A percentile compares a stretch with the other conserved stretches of the same genome.
Evolutionary conservation across 2,329 filamentous ascomycete species (phyloP).

Genomic region (Colletotrichum sp.): DNA sequence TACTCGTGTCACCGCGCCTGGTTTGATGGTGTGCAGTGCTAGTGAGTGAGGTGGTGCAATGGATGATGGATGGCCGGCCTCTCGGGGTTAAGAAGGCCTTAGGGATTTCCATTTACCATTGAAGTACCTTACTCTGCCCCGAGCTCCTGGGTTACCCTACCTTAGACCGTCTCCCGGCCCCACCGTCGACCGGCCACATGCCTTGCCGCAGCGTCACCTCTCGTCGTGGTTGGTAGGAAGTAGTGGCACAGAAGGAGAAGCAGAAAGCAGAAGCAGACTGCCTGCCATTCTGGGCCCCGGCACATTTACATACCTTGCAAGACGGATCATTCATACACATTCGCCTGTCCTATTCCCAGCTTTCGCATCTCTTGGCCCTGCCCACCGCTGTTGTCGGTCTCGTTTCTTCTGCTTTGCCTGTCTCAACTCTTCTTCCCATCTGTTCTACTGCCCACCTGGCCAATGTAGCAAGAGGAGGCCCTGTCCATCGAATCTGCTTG

Average conservation of each 20-base stretch:
- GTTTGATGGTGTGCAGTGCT: not conserved
- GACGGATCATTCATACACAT: not conserved
- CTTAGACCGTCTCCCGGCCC: not conserved
- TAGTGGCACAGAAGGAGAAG: not conserved
- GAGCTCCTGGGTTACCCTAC: not conserved
- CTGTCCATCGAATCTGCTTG: not conserved
- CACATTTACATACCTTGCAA: not conserved
- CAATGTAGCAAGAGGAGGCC: not conserved
- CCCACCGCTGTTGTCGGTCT: not conserved
- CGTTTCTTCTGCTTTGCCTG: not conserved
- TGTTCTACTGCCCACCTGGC: not conserved
- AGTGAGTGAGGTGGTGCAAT: not conserved
- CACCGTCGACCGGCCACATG: conserved; percentile 6
- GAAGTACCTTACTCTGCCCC: not conserved
- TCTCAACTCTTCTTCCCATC: not conserved
- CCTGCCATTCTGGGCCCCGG: not conserved
- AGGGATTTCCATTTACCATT: not conserved
- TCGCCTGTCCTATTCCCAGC: not conserved
- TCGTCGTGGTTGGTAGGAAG: not conserved
- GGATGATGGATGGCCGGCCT: not conserved
- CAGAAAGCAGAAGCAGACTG: not conserved
- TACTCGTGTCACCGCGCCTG: not conserved
- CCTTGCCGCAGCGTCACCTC: not conserved
- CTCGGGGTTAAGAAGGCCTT: not conserved
- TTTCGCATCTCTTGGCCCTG: not conserved